phyloP scores from a whole-genome alignment of 1,139 yeast species.

The Protomyces inouyei region DNA sequence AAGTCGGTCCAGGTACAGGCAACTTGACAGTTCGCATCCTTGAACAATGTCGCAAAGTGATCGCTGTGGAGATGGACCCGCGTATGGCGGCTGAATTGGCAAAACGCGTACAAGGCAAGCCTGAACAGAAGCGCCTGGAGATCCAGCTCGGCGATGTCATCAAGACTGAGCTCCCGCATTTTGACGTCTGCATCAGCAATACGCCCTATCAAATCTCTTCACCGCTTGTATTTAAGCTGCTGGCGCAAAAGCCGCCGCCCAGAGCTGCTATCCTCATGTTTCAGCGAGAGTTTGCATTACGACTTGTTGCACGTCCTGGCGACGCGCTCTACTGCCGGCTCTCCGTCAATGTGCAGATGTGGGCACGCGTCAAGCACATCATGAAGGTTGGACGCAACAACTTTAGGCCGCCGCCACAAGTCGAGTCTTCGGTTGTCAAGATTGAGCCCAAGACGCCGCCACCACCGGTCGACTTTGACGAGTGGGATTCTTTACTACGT shows the following conservation, averaged over 20 bases:
- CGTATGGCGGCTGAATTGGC: conserved; percentile 98
- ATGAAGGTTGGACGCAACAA: conserved; percentile 98
- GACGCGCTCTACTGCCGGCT: conserved; percentile 86
- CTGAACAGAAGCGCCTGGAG: conserved; percentile 84
- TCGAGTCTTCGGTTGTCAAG: conserved; percentile 91
- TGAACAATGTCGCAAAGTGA: conserved; percentile 84
- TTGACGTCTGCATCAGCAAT: conserved; percentile 91
- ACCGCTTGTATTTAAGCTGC: conserved; percentile 85
- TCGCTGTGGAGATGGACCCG: conserved; percentile 98
- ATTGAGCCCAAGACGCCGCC: conserved; percentile 87
- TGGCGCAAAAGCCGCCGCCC: conserved; percentile 90
- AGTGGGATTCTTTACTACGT: conserved; percentile 94
- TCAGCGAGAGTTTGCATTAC: conserved; percentile 92
- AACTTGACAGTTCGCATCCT: conserved; percentile 87
- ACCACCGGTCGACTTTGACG: conserved; percentile 85
- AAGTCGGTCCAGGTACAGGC: conserved; percentile 99
- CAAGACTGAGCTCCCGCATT: conserved; percentile 90
- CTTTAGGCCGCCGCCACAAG: conserved; percentile 98
- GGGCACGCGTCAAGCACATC: conserved; percentile 97
- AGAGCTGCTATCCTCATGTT: conserved; percentile 94
- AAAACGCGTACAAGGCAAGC: conserved; percentile 94
- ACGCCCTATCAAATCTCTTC: conserved; percentile 98
- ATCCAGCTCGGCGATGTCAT: conserved; percentile 92
- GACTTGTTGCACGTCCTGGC: conserved; percentile 92
- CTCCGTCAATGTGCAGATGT: conserved; percentile 96